Base-by-base conservation (phyloP, 306 rosid species). In the Abrus pulchellus region DNA sequence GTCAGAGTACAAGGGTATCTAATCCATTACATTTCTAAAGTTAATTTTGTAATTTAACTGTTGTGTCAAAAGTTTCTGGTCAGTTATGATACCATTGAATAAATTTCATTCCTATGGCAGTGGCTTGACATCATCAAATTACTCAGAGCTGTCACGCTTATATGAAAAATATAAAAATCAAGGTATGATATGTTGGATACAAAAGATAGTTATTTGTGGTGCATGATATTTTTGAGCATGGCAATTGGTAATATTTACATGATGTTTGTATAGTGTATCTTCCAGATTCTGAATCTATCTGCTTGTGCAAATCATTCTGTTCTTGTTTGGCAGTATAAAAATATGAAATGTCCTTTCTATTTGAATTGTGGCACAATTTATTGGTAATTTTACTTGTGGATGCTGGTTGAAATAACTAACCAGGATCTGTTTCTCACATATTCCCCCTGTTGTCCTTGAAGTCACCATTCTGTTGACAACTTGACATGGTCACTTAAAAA, bases 61-160 rank as follows among this genome's bases (percentile, higher is more conserved):
- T 14, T 68, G 7, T 67, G 38, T 75, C 9, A 9, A 54, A 3
- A 67, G 66, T 71, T 82, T 82, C 13, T 80, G 43, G 69, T 54
- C 13, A 20, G 44, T 44, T 66, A 49, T 84, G 69, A 59, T 73
- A 74, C 68, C 30, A 48, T 36, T 72, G 54, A 77, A 68, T 47
- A 20, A 57, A 14, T 79, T 63, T 83, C 61, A 48, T 88, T 76
- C 78, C 62, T 66, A 79, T 86, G 48, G 7, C 97, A 96, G 99
- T 80, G 99, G 98, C 50, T 84, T 96, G 86, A 89, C 99, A 13
- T 78, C 97, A 76, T 86, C 91, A 54, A 96, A 96, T 79, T 96
- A 96, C 93, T 88, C 98, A 7, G 99, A 96, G 74, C 87, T 96
- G 76, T 82, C 98, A 5, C 97, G 87, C 84, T 29, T 96, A 78